Evolutionary conservation across 257 asterid species (phyloP), one percentile per base, ranked within the genome.

Genomic region (Coffea canephora): DNA sequence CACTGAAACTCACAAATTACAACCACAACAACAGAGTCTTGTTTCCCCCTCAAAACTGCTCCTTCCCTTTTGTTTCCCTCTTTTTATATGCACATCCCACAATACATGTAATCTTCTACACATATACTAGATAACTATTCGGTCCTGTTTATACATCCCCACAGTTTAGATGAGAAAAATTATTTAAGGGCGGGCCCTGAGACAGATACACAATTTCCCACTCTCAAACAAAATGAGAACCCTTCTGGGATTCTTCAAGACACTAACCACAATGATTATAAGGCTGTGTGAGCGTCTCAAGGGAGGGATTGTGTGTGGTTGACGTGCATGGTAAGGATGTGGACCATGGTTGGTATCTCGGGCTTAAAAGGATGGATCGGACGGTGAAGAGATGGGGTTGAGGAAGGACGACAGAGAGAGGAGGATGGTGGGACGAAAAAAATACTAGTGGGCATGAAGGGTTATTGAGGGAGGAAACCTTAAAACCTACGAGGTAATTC

Each of bases 401-500:
- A 48, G 19, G n/a, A 57, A 67, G 19, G 15, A 49, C 64, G 43
- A 39, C 5, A 2, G 5, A 39, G 43, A 4, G 18, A 36, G 70
- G 39, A 61, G 41, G 49, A 80, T 25, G 43, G n/a, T 69, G 68
- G 48, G 43, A 39, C 34, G 34, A 27, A 48, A 75, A 55, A 65
- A 13, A 3, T 23, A 12, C 43, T 36, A 25, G 31, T 66, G 75
- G 73, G 72, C 43, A 12, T 23, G 25, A 68, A 39, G 73, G 69
- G 77, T 80, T 55, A 67, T 67, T 8, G 13, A 39, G 65, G 69
- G 54, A 75, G 87, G 81, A 78, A 84, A 85, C 85, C 90, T 84
- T 78, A 83, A 78, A 85, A 73, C 83, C 83, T 77, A 76, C 48
- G 84, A 79, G 90, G 81, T 83, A 76, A 76, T 57, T 50, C 76